These are phyloP conservation scores for Avena atlantica DNA, from an alignment of 176 grass and related monocot species.

Conservation along the genomic window DNA sequence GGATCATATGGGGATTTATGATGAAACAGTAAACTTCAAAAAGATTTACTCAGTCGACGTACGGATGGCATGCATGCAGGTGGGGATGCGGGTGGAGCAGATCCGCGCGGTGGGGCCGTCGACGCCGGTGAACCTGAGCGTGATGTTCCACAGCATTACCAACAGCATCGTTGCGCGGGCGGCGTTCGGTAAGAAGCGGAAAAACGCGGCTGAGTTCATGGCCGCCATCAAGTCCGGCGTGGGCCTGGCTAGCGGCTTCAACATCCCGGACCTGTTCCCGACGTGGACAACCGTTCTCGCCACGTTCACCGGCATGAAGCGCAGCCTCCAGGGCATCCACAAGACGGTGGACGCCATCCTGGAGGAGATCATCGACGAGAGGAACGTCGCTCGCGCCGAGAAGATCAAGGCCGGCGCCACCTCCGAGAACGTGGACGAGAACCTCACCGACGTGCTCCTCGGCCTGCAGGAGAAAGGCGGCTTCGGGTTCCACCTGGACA, in stretches of 20 bases:
- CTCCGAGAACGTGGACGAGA: slow-evolving; percentile 43
- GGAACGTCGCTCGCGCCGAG: slow-evolving; percentile 13
- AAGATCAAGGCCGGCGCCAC: slow-evolving; percentile 30
- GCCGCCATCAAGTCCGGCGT: slow-evolving; percentile 49
- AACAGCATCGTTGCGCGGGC: slow-evolving; percentile 48
- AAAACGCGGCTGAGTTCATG: slow-evolving; percentile 42
- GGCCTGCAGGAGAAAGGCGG: slow-evolving; percentile 52
- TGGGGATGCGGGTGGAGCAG: slow-evolving; percentile 36
- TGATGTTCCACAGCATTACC: slow-evolving; percentile 46
- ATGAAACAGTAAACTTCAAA: no score
- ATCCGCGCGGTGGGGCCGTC: slow-evolving; percentile 1
- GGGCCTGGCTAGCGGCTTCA: slow-evolving; percentile 45
- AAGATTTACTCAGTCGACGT: no score
- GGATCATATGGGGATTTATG: no score
- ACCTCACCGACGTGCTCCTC: slow-evolving; percentile 63
- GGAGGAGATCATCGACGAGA: slow-evolving; percentile 49
- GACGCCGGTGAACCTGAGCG: slow-evolving; percentile 49
- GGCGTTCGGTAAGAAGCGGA: slow-evolving; percentile 47
- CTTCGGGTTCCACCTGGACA: slow-evolving; percentile 46
- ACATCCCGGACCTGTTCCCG: slow-evolving; percentile 51
- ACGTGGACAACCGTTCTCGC: slow-evolving; percentile 42
- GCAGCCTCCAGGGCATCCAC: slow-evolving; percentile 43
- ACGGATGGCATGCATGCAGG: background rate
- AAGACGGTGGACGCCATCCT: slow-evolving; percentile 44
- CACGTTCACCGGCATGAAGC: slow-evolving; percentile 48